A percentile compares a stretch with the other conserved stretches of the same genome.
These are phyloP conservation scores for Xylariaceae sp. DNA, from an alignment of 2,329 filamentous ascomycete genomes.

Conservation along the genomic window DNA sequence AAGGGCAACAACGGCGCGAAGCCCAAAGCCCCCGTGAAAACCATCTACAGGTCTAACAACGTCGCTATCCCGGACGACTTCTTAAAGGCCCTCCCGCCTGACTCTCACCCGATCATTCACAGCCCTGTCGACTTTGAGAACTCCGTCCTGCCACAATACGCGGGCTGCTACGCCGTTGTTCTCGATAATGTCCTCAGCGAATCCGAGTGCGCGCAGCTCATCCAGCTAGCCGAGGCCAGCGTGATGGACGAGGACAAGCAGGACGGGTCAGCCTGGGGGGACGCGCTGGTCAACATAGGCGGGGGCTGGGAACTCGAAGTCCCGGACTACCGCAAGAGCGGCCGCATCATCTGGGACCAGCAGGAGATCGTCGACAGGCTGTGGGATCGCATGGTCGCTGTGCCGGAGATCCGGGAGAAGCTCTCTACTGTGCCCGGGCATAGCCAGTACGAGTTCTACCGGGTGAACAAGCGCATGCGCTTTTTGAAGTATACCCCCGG, in stretches of 20 bases:
- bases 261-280: slow-evolving; percentile 51
- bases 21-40: slow-evolving; percentile 25
- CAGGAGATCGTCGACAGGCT: slow-evolving; percentile 58
- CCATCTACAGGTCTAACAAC: slow-evolving; percentile 35
- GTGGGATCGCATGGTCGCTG: slow-evolving; percentile 53
- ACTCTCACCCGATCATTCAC: slow-evolving; percentile 43
- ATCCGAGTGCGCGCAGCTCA: slow-evolving; percentile 58
- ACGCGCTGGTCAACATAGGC: slow-evolving; percentile 66
- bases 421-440: slow-evolving; percentile 36
- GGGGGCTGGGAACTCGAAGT: slow-evolving; percentile 54
- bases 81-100: slow-evolving; percentile 40
- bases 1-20: not conserved
- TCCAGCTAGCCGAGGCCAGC: slow-evolving; percentile 48
- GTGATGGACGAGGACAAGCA: slow-evolving; percentile 44
- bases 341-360: slow-evolving; percentile 73
- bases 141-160: slow-evolving; percentile 50
- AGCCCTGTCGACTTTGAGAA: slow-evolving; percentile 51
- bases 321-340: slow-evolving; percentile 61
- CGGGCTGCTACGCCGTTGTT: slow-evolving; percentile 53
- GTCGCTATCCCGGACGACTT: slow-evolving; percentile 44
- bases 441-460: slow-evolving; percentile 32
- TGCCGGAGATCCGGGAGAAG: slow-evolving; percentile 40
- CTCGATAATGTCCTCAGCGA: slow-evolving; percentile 60
- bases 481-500: slow-evolving; percentile 69
- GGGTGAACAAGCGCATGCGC: slow-evolving; percentile 69